Conservation (phyloP, 2,329 filamentous ascomycete species). For the Volutella citrinella region DNA sequence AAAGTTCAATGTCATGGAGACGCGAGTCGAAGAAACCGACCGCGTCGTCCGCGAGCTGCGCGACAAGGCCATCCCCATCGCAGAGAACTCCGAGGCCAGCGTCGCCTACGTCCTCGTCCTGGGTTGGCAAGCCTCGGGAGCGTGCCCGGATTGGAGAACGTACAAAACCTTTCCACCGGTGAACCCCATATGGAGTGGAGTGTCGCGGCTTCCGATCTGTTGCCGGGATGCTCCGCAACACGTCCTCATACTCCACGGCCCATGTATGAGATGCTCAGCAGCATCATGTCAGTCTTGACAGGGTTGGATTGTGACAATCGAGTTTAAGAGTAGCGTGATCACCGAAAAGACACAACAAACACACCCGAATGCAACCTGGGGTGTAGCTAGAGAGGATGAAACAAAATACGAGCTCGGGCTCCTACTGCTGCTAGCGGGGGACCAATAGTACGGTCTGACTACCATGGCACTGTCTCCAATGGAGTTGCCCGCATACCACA, state of each 20-base stretch:
- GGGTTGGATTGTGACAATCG: too few relatives aligned
- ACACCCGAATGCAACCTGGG: too few relatives aligned
- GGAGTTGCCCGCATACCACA: too few relatives aligned
- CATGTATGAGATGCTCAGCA: slow-evolving; percentile 27
- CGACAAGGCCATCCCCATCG: slow-evolving; percentile 74
- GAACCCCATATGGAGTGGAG: slow-evolving; percentile 22
- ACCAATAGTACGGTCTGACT: too few relatives aligned
- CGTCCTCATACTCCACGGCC: slow-evolving; percentile 32
- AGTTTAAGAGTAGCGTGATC: too few relatives aligned
- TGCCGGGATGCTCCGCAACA: slow-evolving; percentile 23
- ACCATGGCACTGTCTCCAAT: too few relatives aligned
- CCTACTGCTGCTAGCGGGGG: too few relatives aligned
- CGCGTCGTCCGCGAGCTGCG: slow-evolving; percentile 70
- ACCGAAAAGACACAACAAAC: too few relatives aligned
- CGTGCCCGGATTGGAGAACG: slow-evolving; percentile 29
- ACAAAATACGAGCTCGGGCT: too few relatives aligned
- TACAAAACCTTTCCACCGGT: slow-evolving; percentile 27
- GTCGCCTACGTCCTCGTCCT: slow-evolving; percentile 74
- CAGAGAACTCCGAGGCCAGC: slow-evolving; percentile 51
- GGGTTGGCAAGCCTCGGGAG: slow-evolving; percentile 10
- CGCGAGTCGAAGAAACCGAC: slow-evolving; percentile 58
- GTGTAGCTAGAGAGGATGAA: too few relatives aligned
- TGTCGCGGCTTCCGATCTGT: slow-evolving; percentile 17
- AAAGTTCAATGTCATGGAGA: slow-evolving; percentile 75
- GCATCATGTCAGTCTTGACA: slow-evolving; percentile 29